These are phyloP conservation scores for Pythium vanterpoolii DNA, from an alignment of 352 stramenopile genomes.

Conservation along the genomic window DNA sequence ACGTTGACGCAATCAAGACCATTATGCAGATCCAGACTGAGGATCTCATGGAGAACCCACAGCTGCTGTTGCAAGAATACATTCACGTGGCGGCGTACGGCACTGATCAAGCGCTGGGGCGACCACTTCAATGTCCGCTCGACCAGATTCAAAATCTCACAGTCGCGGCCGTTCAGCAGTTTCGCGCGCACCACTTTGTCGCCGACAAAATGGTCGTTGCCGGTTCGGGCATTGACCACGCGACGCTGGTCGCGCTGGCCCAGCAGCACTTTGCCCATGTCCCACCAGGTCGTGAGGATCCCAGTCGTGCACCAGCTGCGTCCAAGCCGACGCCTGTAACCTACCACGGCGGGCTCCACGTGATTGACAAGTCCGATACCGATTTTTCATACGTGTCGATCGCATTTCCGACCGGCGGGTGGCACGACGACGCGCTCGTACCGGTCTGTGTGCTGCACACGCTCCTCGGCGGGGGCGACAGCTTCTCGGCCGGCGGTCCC, in stretches of 20 bases:
- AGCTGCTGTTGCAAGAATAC: slow-evolving; percentile 76
- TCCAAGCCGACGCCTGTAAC: slow-evolving; percentile 41
- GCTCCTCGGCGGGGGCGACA: slow-evolving; percentile 96
- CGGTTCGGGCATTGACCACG: slow-evolving; percentile 94
- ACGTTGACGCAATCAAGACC: slow-evolving; percentile 91
- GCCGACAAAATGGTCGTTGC: slow-evolving; percentile 90
- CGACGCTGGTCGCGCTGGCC: slow-evolving; percentile 88
- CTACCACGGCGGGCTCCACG: slow-evolving; percentile 71
- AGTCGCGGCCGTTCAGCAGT: slow-evolving; percentile 68
- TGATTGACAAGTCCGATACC: slow-evolving; percentile 63
- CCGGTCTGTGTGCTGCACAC: slow-evolving; percentile 97
- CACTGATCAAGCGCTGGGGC: slow-evolving; percentile 59
- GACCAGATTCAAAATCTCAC: slow-evolving; percentile 78
- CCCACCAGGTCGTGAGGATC: background rate
- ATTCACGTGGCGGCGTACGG: slow-evolving; percentile 90
- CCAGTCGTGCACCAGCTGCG: background rate
- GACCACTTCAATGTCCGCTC: slow-evolving; percentile 73
- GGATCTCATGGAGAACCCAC: slow-evolving; percentile 88
- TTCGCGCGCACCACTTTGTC: slow-evolving; percentile 77
- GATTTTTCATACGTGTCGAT: slow-evolving; percentile 91
- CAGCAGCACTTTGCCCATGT: slow-evolving; percentile 83
- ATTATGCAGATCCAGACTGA: slow-evolving; percentile 94
- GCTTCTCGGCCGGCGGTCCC: slow-evolving; percentile 98
- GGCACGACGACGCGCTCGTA: slow-evolving; percentile 96
- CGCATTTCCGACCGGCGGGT: slow-evolving; percentile 96